Evolutionary conservation across 305 asterid genomes (phyloP), one percentile per base, ranked within the genome.

Genomic region (Solanum aculeatissimum): DNA sequence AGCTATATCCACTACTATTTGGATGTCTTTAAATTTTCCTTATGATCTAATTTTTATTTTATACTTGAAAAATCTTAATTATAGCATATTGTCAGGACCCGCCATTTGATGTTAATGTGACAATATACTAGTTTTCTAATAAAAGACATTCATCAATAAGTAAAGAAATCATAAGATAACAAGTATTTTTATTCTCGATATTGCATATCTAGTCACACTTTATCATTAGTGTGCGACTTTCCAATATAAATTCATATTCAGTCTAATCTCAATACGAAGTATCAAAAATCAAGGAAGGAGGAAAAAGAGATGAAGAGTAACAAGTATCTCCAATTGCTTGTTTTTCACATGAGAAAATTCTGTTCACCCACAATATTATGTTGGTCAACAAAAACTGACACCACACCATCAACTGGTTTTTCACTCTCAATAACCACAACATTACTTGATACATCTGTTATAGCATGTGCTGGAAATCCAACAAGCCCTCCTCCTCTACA

Each of bases 381-480:
- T 86, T 93, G 97, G 87, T 91, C 94, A 57, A 91, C 97, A 45
- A 54, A 80, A 63, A 92, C 89, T 35, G 93, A 92, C 78, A 90
- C 88, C n/a, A 86, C 87, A 2, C 91, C 95, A 32, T 88, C 84
- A 16, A 81, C 90, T 0, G 81, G 57, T 75, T 85, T 62, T 58
- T 91, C 87, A 82, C 91, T 89, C 93, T 92, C 93, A 53, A 89
- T 83, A 83, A 92, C 92, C 66, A 93, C 95, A 66, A 85, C 87
- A 85, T 93, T 93, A 77, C 84, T 81, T 19, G 94, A 88, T 68
- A 93, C 89, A 81, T 87, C 89, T 3, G 92, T 93, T 60, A 91
- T 86, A 1, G 86, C 88, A 78, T 87, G 92, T 9, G 80, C 83
- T 9, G 92, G 87, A 87, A 91, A 89, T 78, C 88, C 91, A 57